Evolutionary conservation across 208 protist species (phyloP).

Genomic region (Lotmaria passim): DNA sequence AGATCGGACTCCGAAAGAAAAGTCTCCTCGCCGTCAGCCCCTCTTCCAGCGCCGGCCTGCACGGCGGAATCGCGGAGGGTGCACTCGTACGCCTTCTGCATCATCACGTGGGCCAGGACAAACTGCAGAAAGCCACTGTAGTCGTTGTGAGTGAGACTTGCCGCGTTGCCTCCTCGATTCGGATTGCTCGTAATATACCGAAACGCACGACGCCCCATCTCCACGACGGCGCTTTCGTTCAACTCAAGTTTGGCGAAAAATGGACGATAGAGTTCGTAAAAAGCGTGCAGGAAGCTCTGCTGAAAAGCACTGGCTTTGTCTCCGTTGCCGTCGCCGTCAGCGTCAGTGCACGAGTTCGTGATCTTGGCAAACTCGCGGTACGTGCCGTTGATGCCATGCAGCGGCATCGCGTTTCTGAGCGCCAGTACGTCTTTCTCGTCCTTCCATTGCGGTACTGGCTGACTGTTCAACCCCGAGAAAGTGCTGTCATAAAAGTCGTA

Average conservation of each 20-base stretch:
- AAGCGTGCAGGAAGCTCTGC: constrained; percentile 22
- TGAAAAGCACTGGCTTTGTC: constrained; percentile 3
- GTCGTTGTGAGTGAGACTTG: constrained; percentile 28
- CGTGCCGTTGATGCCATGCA: constrained; percentile 18
- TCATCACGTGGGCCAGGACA: constrained; percentile 34
- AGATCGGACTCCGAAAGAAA: constrained; percentile 32
- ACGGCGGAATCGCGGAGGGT: not conserved
- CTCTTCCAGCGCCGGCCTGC: not conserved
- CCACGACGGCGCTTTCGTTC: constrained; percentile 15
- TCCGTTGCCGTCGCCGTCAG: not conserved
- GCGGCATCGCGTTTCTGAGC: constrained; percentile 33
- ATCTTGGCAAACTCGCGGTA: constrained; percentile 35
- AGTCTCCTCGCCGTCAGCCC: constrained; percentile 5
- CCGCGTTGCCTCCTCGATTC: constrained; percentile 3
- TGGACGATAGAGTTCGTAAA: constrained; percentile 31
- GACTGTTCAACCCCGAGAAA: not conserved
- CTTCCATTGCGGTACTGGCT: constrained; percentile 17
- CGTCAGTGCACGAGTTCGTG: not conserved
- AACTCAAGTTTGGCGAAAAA: constrained; percentile 27
- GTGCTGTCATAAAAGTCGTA: constrained; percentile 7
- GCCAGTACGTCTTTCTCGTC: constrained; percentile 18
- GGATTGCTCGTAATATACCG: constrained; percentile 17
- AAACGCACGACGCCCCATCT: constrained; percentile 26
- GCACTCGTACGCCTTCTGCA: constrained; percentile 31
- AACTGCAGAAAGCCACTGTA: constrained; percentile 47